Evolutionary conservation across 768 basidiomycete species (phyloP).

Genomic region (Peribolospora baueri): DNA sequence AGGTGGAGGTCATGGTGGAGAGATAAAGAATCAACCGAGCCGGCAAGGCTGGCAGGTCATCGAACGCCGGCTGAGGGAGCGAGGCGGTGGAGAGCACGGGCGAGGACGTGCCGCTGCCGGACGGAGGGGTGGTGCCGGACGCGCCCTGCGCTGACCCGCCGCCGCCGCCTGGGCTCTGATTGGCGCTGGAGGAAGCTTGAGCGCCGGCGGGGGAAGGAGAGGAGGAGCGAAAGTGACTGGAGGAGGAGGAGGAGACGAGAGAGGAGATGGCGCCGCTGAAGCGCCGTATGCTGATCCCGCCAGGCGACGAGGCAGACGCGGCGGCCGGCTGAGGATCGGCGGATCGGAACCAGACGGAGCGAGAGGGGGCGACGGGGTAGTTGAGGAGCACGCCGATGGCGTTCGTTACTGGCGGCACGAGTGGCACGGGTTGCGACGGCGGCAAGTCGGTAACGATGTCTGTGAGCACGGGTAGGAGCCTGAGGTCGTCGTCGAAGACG

Average conservation of each 20-base stretch:
- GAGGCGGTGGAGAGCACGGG: too few species aligned
- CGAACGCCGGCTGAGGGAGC: too few species aligned
- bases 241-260: neutral
- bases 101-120: too few species aligned
- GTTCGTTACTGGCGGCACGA: constrained; percentile 2
- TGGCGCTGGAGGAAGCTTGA: too few species aligned
- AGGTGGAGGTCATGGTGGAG: neutral
- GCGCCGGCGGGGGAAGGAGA: constrained; percentile 2
- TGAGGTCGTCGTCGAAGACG: too few species aligned
- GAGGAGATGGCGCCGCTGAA: neutral
- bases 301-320: neutral
- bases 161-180: too few species aligned
- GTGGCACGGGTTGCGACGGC: too few species aligned
- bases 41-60: neutral
- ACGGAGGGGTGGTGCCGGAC: too few species aligned
- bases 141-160: too few species aligned
- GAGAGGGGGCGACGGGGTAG: neutral
- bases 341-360: neutral
- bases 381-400: constrained; percentile 2
- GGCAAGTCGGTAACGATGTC: too few species aligned
- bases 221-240: neutral
- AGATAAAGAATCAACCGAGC: neutral
- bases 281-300: too few species aligned
- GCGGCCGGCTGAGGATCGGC: neutral
- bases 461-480: too few species aligned